These are phyloP conservation scores for Phycomyces nitens DNA, from an alignment of 192 early-diverging fungal genomes.

Conservation along the genomic window DNA sequence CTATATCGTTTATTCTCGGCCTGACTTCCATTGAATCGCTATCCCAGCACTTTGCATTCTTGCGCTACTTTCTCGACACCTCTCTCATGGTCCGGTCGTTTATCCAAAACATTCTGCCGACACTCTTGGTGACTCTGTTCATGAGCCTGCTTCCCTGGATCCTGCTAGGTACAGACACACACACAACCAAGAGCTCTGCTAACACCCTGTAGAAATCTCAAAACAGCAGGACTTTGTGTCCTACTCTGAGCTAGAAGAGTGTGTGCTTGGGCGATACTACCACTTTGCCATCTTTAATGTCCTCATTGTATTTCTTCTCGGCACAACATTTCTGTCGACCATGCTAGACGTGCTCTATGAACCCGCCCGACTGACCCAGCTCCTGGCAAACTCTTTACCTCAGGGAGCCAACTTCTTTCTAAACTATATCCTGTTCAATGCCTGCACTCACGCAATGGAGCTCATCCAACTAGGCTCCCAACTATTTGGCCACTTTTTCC, in stretches of 20 bases:
- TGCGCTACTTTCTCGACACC: slow-evolving; percentile 42
- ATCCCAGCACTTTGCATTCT: slow-evolving; percentile 42
- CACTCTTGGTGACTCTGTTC: slow-evolving; percentile 51
- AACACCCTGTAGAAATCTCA: slow-evolving; percentile 52
- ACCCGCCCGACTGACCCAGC: slow-evolving; percentile 48
- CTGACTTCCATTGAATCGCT: slow-evolving; percentile 51
- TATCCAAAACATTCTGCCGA: slow-evolving; percentile 55
- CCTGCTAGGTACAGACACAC: slow-evolving; percentile 45
- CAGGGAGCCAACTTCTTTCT: slow-evolving; percentile 61
- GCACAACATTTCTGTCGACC: slow-evolving; percentile 50
- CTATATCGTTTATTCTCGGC: slow-evolving; percentile 53
- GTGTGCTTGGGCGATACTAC: slow-evolving; percentile 52
- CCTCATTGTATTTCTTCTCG: slow-evolving; percentile 57
- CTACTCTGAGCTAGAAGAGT: slow-evolving; percentile 54
- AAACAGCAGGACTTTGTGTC: slow-evolving; percentile 55
- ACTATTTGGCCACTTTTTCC: slow-evolving; percentile 45
- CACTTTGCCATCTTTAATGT: slow-evolving; percentile 64
- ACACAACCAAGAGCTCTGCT: background rate
- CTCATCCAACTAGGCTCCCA: slow-evolving; percentile 57
- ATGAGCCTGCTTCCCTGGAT: slow-evolving; percentile 54
- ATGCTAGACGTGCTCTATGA: slow-evolving; percentile 44
- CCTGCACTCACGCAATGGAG: slow-evolving; percentile 55
- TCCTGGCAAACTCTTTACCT: slow-evolving; percentile 47
- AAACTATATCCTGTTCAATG: slow-evolving; percentile 59
- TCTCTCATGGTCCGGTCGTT: slow-evolving; percentile 41